Evolutionary conservation across 2,329 filamentous ascomycete species (phyloP), one percentile per base, ranked within the genome.

Genomic region (Massarina eburnea): DNA sequence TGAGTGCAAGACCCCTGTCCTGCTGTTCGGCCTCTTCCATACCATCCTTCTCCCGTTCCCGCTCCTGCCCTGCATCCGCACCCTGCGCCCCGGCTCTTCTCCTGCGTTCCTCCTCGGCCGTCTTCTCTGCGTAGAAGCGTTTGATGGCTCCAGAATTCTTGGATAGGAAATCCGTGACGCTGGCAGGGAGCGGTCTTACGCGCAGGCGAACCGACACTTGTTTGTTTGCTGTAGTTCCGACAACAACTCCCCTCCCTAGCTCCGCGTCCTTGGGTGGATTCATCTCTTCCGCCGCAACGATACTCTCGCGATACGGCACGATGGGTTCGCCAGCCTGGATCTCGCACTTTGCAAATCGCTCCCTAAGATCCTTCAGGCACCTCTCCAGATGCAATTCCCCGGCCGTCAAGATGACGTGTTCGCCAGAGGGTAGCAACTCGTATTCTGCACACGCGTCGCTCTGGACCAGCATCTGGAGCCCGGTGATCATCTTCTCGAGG

Each of bases 371-470:
- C 42, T 94, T 96, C 48, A 99, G 71, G 66, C 94, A 99, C 45
- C 94, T 80, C 71, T 99, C 94, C 3, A 99, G 78, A 73, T 99
- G 94, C 55, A 99, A 68, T 70, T 99, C 94, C 43, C 94, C 94
- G 5, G 94, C 94, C 1, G 94, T 97, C 29, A 96, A 72, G 18
- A 99, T 83, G 33, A 99, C 94, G 69, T 99, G 94, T 72, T 99
- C 94, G 45, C 94, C 94, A 57, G 86, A 96, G 45, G 86, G 81
- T 41, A 97, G 86, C 40, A 95, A 89, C 67, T 97, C 91, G 59
- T 99, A 99, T 67, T 95, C 86, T 12, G 92, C 94, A 61, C 94
- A 97, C 0, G 94, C 92, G 61, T 99, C 94, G 59, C 91, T 95
- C 64, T 96, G 91, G 24, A 96, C 91, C 1, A 99, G 82, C 15